Evolutionary conservation across 1,284 basidiomycete species (phyloP), one percentile per base, ranked within the genome.

Genomic region (Porphyrellus sp.): DNA sequence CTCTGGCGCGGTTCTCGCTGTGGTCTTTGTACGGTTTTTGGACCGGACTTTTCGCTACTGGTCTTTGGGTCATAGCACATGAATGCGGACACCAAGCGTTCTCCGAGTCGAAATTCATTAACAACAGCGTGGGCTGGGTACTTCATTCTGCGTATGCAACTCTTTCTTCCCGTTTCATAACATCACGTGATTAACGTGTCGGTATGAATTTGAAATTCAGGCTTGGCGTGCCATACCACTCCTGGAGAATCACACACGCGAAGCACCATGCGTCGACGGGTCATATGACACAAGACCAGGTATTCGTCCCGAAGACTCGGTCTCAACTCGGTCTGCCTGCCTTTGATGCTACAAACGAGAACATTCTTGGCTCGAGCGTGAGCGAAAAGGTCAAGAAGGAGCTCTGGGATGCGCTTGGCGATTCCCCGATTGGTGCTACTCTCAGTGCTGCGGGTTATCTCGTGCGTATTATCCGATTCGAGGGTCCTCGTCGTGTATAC

Each of bases 71-170:
- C 59, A 78, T 97, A 57, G 95, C 87, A 38, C 90, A 92, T 62
- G 87, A 94, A 70, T 92, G 90, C 65, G 96, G 97, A 42, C 97
- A 99, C 73, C 96, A 98, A 73, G 91, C 91, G 0, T 99, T 93
- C 78, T 97, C 93, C n/a, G 86, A 94, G 58, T 95, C 89, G 60
- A 99, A 98, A 77, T 71, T 78, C 27, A 79, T 98, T 72, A 99
- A 99, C 79, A 94, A 98, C 79, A 72, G 83, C 31, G 91, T 96
- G 58, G 96, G 96, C 28, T 98, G 93, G 91, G 70, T 98, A 56
- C 78, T 98, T 34, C 97, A 99, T 74, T 97, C 94, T 39, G 83
- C 81, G 89, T 91, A 68, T 57, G 83, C 71, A 46, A 59, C 57
- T 62, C 60, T 56, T 45, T 42, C 52, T 46, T 47, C 40, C n/a